A percentile compares a stretch with the other conserved stretches of the same genome.
phyloP scores from a whole-genome alignment of 768 basidiomycete genomes.

The Lactarius psammicola region DNA sequence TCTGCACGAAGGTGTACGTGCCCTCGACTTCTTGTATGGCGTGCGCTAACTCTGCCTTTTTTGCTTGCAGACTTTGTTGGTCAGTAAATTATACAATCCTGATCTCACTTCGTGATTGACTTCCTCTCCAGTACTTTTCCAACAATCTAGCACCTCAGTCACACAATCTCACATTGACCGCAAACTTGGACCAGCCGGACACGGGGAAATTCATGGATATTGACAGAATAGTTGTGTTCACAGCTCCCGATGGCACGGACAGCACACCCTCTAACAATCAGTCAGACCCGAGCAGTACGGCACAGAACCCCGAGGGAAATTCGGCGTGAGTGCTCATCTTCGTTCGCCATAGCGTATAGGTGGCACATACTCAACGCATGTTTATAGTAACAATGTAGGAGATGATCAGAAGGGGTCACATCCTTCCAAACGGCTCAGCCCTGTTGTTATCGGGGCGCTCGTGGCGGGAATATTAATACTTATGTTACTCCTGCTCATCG shows the following conservation, averaged over 20 bases:
- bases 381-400: neutral
- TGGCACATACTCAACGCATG: conserved; percentile 3
- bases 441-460: neutral
- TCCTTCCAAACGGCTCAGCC: neutral
- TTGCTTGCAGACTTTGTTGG: conserved; percentile 31
- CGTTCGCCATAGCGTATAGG: neutral
- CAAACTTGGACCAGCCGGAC: conserved; percentile 29
- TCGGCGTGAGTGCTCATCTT: neutral
- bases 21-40: neutral
- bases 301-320: neutral
- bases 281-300: neutral
- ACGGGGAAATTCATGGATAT: conserved; percentile 20
- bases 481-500: conserved; percentile 2
- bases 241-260: conserved; percentile 1
- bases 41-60: neutral
- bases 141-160: conserved; percentile 40
- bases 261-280: neutral
- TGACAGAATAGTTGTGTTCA: conserved; percentile 18
- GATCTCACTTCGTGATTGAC: neutral
- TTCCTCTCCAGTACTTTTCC: conserved; percentile 40
- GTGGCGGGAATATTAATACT: neutral
- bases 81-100: conserved; percentile 20
- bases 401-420: neutral
- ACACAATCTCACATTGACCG: conserved; percentile 43
- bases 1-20: conserved; percentile 38